A percentile compares a stretch with the other conserved stretches of the same genome.
Evolutionary conservation across 495 filamentous ascomycete genomes (phyloP).

Genomic region (Penicillium mononematosum): DNA sequence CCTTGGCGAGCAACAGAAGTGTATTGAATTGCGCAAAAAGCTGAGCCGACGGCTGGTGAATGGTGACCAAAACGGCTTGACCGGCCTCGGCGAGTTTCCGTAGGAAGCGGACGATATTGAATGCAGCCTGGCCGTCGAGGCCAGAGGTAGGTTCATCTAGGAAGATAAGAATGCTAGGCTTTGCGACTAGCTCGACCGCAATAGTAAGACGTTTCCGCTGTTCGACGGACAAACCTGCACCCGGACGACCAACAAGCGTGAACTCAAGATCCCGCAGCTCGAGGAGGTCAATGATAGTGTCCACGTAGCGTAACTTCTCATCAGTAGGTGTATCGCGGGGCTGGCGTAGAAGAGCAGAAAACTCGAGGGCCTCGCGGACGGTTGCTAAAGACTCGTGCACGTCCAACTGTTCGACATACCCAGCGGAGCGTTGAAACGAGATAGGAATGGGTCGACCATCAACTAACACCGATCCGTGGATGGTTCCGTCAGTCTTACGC

Average conservation of each 20-base stretch:
- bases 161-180: slow-evolving; percentile 65
- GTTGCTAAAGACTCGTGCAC: slow-evolving; percentile 56
- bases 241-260: slow-evolving; percentile 50
- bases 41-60: slow-evolving; percentile 69
- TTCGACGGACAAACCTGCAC: slow-evolving; percentile 52
- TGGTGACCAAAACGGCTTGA: slow-evolving; percentile 40
- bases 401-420: slow-evolving; percentile 59
- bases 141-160: slow-evolving; percentile 74
- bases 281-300: slow-evolving; percentile 55
- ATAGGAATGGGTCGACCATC: slow-evolving; percentile 70
- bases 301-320: slow-evolving; percentile 59
- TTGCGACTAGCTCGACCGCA: slow-evolving; percentile 63
- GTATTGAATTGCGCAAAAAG: slow-evolving; percentile 71
- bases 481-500: slow-evolving; percentile 78
- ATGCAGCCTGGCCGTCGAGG: slow-evolving; percentile 49
- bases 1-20: slow-evolving; percentile 61
- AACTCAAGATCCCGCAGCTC: slow-evolving; percentile 54
- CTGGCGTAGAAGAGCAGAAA: slow-evolving; percentile 57
- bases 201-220: slow-evolving; percentile 63
- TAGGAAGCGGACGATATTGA: too few species aligned
- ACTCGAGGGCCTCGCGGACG: slow-evolving; percentile 58
- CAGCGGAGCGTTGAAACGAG: slow-evolving; percentile 70
- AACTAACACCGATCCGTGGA: slow-evolving; percentile 78
- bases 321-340: slow-evolving; percentile 37
- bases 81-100: slow-evolving; percentile 4